phyloP scores from a whole-genome alignment of 169 alveolate species.

The Cystoisospora suis region DNA sequence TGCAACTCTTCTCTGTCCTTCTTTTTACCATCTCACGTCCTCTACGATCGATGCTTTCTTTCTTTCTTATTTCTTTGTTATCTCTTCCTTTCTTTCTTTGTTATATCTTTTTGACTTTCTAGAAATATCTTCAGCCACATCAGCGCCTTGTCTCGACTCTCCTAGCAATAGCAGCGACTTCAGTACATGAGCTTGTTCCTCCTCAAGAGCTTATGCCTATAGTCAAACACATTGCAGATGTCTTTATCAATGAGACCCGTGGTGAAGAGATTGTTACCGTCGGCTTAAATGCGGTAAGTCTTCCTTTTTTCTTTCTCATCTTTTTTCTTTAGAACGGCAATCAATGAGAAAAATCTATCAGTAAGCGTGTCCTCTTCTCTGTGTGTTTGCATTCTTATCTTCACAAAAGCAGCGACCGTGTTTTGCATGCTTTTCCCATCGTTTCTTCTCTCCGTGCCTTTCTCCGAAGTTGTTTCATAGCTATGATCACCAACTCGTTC shows the following conservation, averaged over 20 bases:
- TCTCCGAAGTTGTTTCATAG: too few species aligned
- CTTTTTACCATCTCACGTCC: neutral
- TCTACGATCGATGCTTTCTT: neutral
- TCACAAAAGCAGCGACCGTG: too few species aligned
- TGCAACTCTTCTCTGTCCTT: neutral
- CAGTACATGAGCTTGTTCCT: constrained; percentile 87
- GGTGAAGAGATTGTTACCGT: constrained; percentile 78
- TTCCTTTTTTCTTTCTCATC: neutral
- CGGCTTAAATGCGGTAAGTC: constrained; percentile 83
- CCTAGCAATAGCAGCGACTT: constrained; percentile 84
- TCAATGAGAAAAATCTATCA: neutral
- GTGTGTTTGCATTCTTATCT: neutral
- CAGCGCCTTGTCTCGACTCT: constrained; percentile 80
- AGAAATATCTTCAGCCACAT: constrained; percentile 77
- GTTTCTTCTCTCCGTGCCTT: too few species aligned
- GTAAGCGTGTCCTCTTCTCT: neutral
- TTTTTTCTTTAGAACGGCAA: neutral
- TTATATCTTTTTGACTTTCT: neutral
- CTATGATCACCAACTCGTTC: too few species aligned
- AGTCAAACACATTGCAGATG: constrained; percentile 79
- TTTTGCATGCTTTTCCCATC: too few species aligned
- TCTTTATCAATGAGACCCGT: constrained; percentile 83
- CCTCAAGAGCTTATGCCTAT: constrained; percentile 85
- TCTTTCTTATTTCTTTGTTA: constrained; percentile 68
- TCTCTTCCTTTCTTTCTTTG: constrained; percentile 78